Evolutionary conservation across 495 filamentous ascomycete species (phyloP).

Genomic region (Talaromyces trachyspermus): DNA sequence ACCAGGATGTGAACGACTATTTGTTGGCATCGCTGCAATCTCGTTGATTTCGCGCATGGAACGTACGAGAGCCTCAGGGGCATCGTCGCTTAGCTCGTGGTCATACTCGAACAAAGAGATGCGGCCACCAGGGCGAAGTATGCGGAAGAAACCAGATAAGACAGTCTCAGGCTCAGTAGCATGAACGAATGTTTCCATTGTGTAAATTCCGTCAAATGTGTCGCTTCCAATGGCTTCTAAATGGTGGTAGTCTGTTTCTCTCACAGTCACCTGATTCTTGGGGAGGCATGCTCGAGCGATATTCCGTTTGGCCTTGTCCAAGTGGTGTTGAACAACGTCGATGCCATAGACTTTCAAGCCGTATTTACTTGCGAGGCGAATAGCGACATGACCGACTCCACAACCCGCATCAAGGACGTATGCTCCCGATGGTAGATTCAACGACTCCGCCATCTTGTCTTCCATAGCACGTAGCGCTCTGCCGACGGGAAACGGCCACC

Average conservation of each 20-base stretch:
- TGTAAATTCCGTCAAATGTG: conserved; percentile 43
- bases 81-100: conserved; percentile 20
- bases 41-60: conserved; percentile 28
- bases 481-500: conserved; percentile 33
- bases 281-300: conserved; percentile 23
- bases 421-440: conserved; percentile 23
- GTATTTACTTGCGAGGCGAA: conserved; percentile 30
- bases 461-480: conserved; percentile 33
- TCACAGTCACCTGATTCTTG: conserved; percentile 24
- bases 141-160: conserved; percentile 32
- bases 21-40: conserved; percentile 34
- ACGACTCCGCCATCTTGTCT: conserved; percentile 25
- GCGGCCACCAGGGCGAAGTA: conserved; percentile 35
- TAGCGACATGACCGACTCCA: conserved; percentile 35
- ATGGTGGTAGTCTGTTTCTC: conserved; percentile 41
- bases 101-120: conserved; percentile 40
- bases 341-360: conserved; percentile 33
- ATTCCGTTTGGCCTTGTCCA: conserved; percentile 33
- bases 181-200: conserved; percentile 48
- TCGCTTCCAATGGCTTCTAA: conserved; percentile 18
- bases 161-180: conserved; percentile 36
- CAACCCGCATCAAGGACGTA: conserved; percentile 42
- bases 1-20: conserved; percentile 14
- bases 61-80: conserved; percentile 15
- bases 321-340: conserved; percentile 38